Evolutionary conservation across 768 basidiomycete species (phyloP).

Genomic region (Suillus sp.): DNA sequence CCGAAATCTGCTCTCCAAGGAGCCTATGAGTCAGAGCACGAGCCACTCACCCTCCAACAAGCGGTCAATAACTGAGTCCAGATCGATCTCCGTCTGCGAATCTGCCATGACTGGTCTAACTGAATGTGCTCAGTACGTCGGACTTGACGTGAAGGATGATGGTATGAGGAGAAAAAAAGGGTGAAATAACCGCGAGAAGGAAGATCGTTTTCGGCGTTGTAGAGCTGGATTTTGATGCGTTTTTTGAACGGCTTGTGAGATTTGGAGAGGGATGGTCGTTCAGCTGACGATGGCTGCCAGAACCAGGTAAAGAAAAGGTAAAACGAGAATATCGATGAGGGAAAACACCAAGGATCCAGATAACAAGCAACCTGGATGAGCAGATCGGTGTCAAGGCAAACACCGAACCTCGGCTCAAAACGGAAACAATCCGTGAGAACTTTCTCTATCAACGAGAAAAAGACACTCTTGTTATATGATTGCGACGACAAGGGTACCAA

Average conservation of each 20-base stretch:
- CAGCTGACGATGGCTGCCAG: conserved; percentile 27
- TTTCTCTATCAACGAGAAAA: conserved; percentile 3
- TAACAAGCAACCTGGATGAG: conserved; percentile 37
- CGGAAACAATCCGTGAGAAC: conserved; percentile 34
- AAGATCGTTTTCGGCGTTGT: conserved; percentile 24
- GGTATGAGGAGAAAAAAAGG: conserved; percentile 31
- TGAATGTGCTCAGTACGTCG: conserved; percentile 19
- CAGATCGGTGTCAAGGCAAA: conserved; percentile 31
- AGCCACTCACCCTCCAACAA: conserved; percentile 88
- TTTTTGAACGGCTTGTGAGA: conserved; percentile 8
- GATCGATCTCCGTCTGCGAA: conserved; percentile 89
- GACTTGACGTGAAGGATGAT: conserved; percentile 20
- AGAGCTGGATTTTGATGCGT: conserved; percentile 23
- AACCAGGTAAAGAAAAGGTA: conserved; percentile 21
- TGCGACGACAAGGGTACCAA: too few species aligned
- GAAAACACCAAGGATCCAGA: conserved; percentile 29
- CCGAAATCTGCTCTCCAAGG: conserved; percentile 8
- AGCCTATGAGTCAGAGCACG: conserved; percentile 25
- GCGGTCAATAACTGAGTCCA: conserved; percentile 99
- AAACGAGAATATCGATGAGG: conserved; percentile 35
- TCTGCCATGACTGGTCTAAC: conserved; percentile 61
- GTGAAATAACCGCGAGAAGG: conserved; percentile 22
- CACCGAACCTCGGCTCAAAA: conserved; percentile 33
- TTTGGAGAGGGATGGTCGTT: conserved; percentile 13
- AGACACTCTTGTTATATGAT: too few species aligned